Evolutionary conservation across 108 stramenopile species (phyloP).

Genomic region (Pseudonitzschia delicatissima): DNA sequence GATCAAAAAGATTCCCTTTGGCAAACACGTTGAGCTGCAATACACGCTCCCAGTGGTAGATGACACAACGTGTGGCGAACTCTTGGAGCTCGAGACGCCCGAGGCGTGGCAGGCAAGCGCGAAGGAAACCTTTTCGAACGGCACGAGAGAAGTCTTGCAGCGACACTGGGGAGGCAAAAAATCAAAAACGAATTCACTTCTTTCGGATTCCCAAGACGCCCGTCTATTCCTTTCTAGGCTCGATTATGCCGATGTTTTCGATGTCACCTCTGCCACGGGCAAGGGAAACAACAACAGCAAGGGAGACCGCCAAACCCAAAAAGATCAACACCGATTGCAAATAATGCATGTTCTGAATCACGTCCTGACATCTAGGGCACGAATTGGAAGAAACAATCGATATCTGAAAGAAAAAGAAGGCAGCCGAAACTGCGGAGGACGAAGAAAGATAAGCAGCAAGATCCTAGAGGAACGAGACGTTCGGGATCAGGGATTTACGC

Average conservation of each 20-base stretch:
- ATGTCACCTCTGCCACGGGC: slow-evolving; percentile 39
- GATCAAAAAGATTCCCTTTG: not conserved
- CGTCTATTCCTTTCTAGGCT: too few species aligned
- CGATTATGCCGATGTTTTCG: slow-evolving; percentile 50
- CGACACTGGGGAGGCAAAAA: slow-evolving; percentile 14
- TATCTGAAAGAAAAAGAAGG: slow-evolving; percentile 43
- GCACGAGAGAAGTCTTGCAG: slow-evolving; percentile 24
- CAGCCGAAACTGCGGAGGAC: slow-evolving; percentile 18
- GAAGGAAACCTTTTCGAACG: not conserved
- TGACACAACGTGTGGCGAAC: not conserved
- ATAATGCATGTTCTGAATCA: slow-evolving; percentile 77
- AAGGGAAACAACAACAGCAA: slow-evolving; percentile 1
- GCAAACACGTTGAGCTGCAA: slow-evolving; percentile 2
- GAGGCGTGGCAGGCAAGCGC: slow-evolving; percentile 5
- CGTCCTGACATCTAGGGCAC: slow-evolving; percentile 56
- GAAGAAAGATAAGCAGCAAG: slow-evolving; percentile 4
- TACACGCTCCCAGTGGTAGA: not conserved
- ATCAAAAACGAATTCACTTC: not conserved
- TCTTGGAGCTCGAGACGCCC: not conserved
- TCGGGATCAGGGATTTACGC: slow-evolving; percentile 88
- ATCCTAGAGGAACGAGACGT: slow-evolving; percentile 24
- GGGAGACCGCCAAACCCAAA: slow-evolving; percentile 33
- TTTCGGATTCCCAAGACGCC: slow-evolving; percentile 15
- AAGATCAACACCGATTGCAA: slow-evolving; percentile 46
- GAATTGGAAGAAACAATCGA: slow-evolving; percentile 65